Conservation (phyloP, 441 rosid genomes). For the Theobroma grandiflorum region DNA sequence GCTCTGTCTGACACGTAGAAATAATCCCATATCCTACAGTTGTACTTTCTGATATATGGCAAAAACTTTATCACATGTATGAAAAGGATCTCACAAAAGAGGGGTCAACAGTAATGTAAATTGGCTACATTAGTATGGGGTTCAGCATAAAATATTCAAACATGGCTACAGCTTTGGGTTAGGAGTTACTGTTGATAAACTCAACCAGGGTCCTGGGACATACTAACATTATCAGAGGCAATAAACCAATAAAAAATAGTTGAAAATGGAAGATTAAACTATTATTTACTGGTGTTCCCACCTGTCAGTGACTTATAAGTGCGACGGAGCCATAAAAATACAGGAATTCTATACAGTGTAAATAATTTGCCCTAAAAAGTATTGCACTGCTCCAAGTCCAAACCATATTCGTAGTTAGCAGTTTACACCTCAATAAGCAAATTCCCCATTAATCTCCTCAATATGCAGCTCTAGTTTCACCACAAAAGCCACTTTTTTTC, state of each 20-base stretch:
- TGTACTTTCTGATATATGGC: constrained; percentile 5
- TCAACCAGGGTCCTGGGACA: not conserved
- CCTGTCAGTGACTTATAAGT: not conserved
- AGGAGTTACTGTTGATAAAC: not conserved
- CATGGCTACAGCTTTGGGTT: not conserved
- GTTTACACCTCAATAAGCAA: not conserved
- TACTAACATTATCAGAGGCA: not conserved
- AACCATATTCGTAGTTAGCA: not conserved
- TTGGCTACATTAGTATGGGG: not conserved
- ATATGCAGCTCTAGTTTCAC: not conserved
- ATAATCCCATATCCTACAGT: constrained; percentile 2
- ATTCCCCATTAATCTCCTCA: not conserved
- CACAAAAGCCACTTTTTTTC: constrained; percentile 10
- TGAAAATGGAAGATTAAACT: not conserved
- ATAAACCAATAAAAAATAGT: not conserved
- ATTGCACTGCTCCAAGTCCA: not conserved
- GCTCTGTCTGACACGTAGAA: constrained; percentile 39
- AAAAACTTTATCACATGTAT: not conserved
- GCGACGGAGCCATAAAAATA: constrained; percentile 1
- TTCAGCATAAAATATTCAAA: not conserved
- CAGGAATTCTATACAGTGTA: not conserved
- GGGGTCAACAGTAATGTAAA: not conserved
- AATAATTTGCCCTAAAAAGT: not conserved
- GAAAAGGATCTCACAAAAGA: not conserved
- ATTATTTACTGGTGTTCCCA: not conserved